A percentile compares a stretch with the other conserved stretches of the same genome.
Evolutionary conservation across 2,329 filamentous ascomycete genomes (phyloP).

Genomic region (Monosporascus sp.): DNA sequence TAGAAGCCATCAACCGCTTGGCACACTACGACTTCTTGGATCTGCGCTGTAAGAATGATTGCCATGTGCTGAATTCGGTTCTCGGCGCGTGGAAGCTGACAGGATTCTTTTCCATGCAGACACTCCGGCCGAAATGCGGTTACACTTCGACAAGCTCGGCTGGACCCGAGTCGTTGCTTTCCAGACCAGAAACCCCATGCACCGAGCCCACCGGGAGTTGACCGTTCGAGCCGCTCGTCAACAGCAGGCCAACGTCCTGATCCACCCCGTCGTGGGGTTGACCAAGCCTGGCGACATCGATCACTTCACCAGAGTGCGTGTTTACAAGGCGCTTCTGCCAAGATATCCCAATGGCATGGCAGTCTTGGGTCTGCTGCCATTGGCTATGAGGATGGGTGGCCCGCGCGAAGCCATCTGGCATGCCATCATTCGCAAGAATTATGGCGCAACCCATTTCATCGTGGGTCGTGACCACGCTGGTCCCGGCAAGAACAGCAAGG

Average conservation of each 20-base stretch:
- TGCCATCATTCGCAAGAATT: constrained; percentile 99
- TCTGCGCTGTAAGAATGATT: constrained; percentile 66
- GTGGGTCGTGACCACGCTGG: constrained; percentile 97
- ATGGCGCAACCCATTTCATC: constrained; percentile 98
- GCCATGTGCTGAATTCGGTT: background rate
- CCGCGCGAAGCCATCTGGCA: constrained; percentile 99
- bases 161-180: constrained; percentile 98
- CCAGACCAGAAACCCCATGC: constrained; percentile 99
- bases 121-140: constrained; percentile 87
- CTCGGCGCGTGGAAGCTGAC: constrained; percentile 8
- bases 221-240: constrained; percentile 94
- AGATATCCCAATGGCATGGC: constrained; percentile 99
- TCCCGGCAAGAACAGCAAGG: constrained; percentile 96
- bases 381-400: constrained; percentile 99
- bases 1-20: constrained; percentile 89
- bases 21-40: constrained; percentile 99
- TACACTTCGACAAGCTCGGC: constrained; percentile 99
- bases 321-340: constrained; percentile 94
- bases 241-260: constrained; percentile 96
- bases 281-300: constrained; percentile 99
- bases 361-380: constrained; percentile 84
- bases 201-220: constrained; percentile 95
- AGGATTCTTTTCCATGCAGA: constrained; percentile 42
- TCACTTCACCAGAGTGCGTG: constrained; percentile 98
- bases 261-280: constrained; percentile 96